A percentile compares a stretch with the other conserved stretches of the same genome.
phyloP scores from a whole-genome alignment of 208 protist genomes.

The Leishmania turanica region DNA sequence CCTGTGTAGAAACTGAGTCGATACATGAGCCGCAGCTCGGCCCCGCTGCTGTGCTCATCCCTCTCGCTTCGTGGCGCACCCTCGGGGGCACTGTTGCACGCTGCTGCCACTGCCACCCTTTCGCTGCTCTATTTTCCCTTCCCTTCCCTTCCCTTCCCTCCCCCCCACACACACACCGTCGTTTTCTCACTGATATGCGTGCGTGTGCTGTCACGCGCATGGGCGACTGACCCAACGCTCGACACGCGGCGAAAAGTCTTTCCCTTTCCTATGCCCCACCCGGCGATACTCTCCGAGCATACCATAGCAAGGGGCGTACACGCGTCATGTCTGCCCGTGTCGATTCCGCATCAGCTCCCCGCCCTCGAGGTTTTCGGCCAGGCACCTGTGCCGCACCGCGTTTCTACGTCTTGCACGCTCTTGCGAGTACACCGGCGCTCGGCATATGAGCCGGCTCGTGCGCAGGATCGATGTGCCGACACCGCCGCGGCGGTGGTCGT shows the following conservation, averaged over 20 bases:
- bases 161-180: background rate
- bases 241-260: background rate
- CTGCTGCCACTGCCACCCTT: background rate
- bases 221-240: background rate
- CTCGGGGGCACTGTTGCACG: background rate
- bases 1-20: background rate
- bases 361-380: background rate
- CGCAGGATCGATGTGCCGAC: background rate
- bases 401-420: constrained; percentile 10
- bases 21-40: background rate
- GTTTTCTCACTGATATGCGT: background rate
- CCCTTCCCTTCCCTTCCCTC: background rate
- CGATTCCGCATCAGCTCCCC: constrained; percentile 15
- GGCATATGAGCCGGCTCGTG: background rate
- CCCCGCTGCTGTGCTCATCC: background rate
- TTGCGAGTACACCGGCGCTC: constrained; percentile 8
- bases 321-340: constrained; percentile 1
- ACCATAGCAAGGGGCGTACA: background rate
- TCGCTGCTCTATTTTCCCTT: background rate
- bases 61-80: background rate
- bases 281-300: background rate
- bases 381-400: background rate
- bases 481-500: background rate
- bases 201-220: background rate
- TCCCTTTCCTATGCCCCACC: background rate